Base-by-base conservation (phyloP, 805 yeast genomes). In the Ascoidea asiatica region DNA sequence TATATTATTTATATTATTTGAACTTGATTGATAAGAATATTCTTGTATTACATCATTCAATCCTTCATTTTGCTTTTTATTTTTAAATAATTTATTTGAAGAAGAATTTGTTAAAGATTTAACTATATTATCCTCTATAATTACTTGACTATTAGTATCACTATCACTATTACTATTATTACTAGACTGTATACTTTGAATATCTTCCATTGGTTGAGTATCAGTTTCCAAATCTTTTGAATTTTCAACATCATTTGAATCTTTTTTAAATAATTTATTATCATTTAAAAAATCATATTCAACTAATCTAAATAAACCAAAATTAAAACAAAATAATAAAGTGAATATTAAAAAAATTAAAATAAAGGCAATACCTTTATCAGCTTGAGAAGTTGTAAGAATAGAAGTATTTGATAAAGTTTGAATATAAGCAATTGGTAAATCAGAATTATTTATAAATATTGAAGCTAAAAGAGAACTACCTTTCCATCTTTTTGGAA, bases 351-450 rank as follows among this genome's bases (percentile, higher is more conserved):
- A 66, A 53, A 81, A 83, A 35, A 88, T 79, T 54, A 88, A 81
- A 19, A 84, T 81, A 60, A 82, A 85, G 1, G 96, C 92, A 21
- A 82, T 81, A 20, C 96, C 97, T 52, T 73, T 72, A 44, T 75
- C 69, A 36, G 85, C 86, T 49, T 83, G 77, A 4, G 60, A 72
- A 13, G 65, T 53, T 0, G 79, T 65, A 53, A 88, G 79, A 5
- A 71, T 64, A 29, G 15, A 11, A 1, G 87, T 78, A 15, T 74
- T 69, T 21, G 83, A 79, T 55, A 86, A 62, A 2, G 90, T 81
- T 54, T 80, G 86, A 36, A 79, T 59, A 52, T 86, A 87, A 0
- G 95, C 95, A 52, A 86, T 82, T 0, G 95, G 95, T 45, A 86
- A 66, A 61, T 86, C 95, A 15, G 88, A 75, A 40, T 81, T 77